Conservation (phyloP, 1,284 basidiomycete genomes). For the Cutaneotrichosporon sp. region DNA sequence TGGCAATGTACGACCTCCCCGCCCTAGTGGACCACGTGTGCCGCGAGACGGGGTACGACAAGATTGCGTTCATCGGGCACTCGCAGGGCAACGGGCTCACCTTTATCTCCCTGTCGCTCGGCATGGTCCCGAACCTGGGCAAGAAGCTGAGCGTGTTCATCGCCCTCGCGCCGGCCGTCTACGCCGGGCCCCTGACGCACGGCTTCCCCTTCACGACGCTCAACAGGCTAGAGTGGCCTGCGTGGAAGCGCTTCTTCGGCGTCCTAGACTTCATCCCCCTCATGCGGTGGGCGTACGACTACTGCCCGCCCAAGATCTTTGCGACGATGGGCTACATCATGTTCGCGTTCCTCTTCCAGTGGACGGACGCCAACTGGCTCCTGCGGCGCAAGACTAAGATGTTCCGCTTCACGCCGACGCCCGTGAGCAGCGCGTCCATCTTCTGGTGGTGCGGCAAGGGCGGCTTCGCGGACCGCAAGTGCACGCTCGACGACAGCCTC, state of each 20-base stretch:
- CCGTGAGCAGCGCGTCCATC: slow-evolving; percentile 59
- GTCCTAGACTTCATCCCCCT: slow-evolving; percentile 65
- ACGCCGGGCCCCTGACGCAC: slow-evolving; percentile 62
- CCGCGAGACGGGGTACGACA: slow-evolving; percentile 60
- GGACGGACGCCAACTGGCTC: slow-evolving; percentile 66
- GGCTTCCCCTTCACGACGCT: slow-evolving; percentile 62
- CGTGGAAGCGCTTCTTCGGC: slow-evolving; percentile 62
- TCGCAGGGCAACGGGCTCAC: slow-evolving; percentile 63
- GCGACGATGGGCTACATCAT: slow-evolving; percentile 56
- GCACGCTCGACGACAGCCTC: slow-evolving; percentile 59
- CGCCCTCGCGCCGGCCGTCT: slow-evolving; percentile 64
- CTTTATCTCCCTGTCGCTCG: slow-evolving; percentile 61
- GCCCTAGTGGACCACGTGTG: slow-evolving; percentile 63
- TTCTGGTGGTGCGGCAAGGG: slow-evolving; percentile 65
- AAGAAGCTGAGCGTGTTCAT: slow-evolving; percentile 61
- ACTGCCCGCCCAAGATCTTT: slow-evolving; percentile 57
- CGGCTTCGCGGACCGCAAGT: slow-evolving; percentile 62
- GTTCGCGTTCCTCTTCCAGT: slow-evolving; percentile 62
- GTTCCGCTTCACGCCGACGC: slow-evolving; percentile 66
- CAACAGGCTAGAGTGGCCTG: slow-evolving; percentile 59
- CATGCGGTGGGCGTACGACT: slow-evolving; percentile 64
- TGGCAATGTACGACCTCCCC: slow-evolving; percentile 64
- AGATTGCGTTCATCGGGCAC: slow-evolving; percentile 64
- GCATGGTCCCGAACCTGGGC: slow-evolving; percentile 62
- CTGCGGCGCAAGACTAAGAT: slow-evolving; percentile 62